phyloP scores from a whole-genome alignment of 441 rosid species.

The Brassica hybrid region DNA sequence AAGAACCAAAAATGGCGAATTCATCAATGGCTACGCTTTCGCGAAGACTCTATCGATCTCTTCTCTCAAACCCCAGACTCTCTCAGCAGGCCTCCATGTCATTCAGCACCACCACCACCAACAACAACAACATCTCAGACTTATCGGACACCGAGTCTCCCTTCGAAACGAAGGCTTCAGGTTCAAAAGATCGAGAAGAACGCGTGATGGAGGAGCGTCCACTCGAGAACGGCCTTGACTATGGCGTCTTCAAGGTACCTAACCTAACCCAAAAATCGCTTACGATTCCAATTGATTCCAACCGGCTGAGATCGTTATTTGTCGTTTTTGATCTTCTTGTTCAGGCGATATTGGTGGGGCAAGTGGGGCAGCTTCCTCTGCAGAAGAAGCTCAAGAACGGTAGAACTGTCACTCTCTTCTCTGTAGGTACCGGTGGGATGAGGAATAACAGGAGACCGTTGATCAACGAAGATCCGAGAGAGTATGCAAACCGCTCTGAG shows the following conservation, averaged over 20 bases:
- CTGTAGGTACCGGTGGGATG: constrained; percentile 87
- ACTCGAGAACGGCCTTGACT: constrained; percentile 80
- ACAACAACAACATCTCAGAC: constrained; percentile 43
- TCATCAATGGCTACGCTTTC: constrained; percentile 50
- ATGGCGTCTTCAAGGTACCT: constrained; percentile 80
- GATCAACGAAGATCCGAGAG: constrained; percentile 73
- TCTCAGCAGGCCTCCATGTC: constrained; percentile 47
- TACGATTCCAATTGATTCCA: background rate
- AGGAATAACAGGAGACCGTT: constrained; percentile 75
- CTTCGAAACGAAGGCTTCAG: constrained; percentile 31
- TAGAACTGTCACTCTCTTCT: constrained; percentile 56
- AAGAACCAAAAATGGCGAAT: constrained; percentile 36
- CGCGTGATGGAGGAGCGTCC: constrained; percentile 49
- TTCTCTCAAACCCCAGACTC: constrained; percentile 47
- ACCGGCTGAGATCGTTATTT: background rate
- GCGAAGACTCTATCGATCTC: constrained; percentile 50
- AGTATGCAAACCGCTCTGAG: constrained; percentile 64
- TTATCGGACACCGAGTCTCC: constrained; percentile 44
- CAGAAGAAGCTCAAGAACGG: constrained; percentile 83
- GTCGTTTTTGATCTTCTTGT: background rate
- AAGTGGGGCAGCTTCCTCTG: constrained; percentile 75
- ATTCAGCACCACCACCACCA: constrained; percentile 58
- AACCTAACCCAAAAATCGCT: no score
- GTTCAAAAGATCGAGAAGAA: constrained; percentile 35
- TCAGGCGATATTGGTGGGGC: constrained; percentile 92